Percentiles rank a stretch among this genome's conserved stretches.
Conservation (phyloP, 371 early-diverging fungal species). For the Umbelopsis sp. region DNA sequence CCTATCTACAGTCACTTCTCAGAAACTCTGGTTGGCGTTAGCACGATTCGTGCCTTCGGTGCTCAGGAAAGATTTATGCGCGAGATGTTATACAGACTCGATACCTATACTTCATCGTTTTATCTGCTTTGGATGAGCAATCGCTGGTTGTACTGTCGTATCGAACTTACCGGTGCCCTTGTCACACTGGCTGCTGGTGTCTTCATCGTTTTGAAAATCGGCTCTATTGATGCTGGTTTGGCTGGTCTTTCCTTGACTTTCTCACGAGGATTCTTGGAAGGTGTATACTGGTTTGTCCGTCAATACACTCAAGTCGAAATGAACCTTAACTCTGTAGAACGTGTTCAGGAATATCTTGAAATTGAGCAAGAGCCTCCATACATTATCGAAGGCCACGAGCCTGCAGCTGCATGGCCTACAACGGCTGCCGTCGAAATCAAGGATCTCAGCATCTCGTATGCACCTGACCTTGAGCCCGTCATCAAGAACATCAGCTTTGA, state of each 20-base stretch:
- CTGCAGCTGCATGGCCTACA: constrained; percentile 77
- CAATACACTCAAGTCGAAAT: constrained; percentile 80
- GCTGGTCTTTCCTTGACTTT: constrained; percentile 85
- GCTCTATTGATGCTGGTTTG: constrained; percentile 74
- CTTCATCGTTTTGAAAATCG: constrained; percentile 54
- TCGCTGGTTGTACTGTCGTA: constrained; percentile 80
- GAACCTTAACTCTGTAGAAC: constrained; percentile 83
- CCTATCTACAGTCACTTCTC: constrained; percentile 78
- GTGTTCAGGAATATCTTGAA: constrained; percentile 77
- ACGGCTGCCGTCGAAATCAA: constrained; percentile 68
- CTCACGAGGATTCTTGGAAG: constrained; percentile 66
- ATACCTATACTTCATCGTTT: constrained; percentile 73
- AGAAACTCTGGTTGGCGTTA: constrained; percentile 67
- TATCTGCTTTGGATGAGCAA: constrained; percentile 85
- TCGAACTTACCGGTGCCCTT: constrained; percentile 70
- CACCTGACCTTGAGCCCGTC: constrained; percentile 67
- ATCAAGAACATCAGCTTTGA: constrained; percentile 67
- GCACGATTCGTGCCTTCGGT: constrained; percentile 76
- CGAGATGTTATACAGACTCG: constrained; percentile 58
- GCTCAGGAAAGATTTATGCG: constrained; percentile 63
- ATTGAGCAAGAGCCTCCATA: constrained; percentile 73
- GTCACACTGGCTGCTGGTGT: constrained; percentile 72
- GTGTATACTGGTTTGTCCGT: constrained; percentile 49
- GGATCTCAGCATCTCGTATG: constrained; percentile 68
- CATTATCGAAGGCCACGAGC: constrained; percentile 41